phyloP scores from a whole-genome alignment of 495 filamentous ascomycete species.

The Cairneyella variabilis region DNA sequence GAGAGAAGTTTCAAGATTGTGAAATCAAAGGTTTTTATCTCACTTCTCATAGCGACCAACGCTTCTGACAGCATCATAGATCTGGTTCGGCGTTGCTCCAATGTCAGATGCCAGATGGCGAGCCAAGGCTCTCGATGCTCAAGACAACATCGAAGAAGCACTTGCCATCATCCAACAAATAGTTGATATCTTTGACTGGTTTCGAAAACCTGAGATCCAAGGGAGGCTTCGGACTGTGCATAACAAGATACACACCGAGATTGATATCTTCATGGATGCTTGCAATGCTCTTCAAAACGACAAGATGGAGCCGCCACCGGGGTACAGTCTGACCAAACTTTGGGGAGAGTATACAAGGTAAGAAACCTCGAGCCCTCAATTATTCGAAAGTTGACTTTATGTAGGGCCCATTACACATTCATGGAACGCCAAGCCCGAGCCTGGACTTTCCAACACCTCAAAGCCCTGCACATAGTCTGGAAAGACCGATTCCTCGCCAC shows the following conservation, averaged over 20 bases:
- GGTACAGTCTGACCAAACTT: conserved; percentile 22
- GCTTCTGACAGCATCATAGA: conserved; percentile 24
- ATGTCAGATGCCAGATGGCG: conserved; percentile 33
- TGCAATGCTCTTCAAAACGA: conserved; percentile 10
- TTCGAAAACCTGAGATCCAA: conserved; percentile 22
- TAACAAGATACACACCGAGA: conserved; percentile 30
- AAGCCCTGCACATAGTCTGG: conserved; percentile 22
- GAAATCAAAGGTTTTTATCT: neutral
- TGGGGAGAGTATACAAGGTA: conserved; percentile 30
- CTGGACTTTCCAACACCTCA: conserved; percentile 28
- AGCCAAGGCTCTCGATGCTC: conserved; percentile 28
- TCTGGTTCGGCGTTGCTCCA: conserved; percentile 34
- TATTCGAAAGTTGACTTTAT: neutral
- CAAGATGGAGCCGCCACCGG: conserved; percentile 1
- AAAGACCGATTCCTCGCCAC: conserved; percentile 9
- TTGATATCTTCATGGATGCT: conserved; percentile 22
- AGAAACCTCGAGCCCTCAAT: neutral
- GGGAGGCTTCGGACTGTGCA: conserved; percentile 27
- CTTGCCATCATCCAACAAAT: conserved; percentile 29
- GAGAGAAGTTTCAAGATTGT: conserved; percentile 13
- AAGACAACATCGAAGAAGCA: conserved; percentile 32
- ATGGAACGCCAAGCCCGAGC: conserved; percentile 30
- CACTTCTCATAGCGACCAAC: neutral
- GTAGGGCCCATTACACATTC: conserved; percentile 21
- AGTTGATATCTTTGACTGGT: conserved; percentile 32